Percentiles rank a stretch among this genome's conserved stretches.
These are phyloP conservation scores for Fusarium sp. DNA, from an alignment of 2,329 filamentous ascomycete genomes.

Conservation along the genomic window DNA sequence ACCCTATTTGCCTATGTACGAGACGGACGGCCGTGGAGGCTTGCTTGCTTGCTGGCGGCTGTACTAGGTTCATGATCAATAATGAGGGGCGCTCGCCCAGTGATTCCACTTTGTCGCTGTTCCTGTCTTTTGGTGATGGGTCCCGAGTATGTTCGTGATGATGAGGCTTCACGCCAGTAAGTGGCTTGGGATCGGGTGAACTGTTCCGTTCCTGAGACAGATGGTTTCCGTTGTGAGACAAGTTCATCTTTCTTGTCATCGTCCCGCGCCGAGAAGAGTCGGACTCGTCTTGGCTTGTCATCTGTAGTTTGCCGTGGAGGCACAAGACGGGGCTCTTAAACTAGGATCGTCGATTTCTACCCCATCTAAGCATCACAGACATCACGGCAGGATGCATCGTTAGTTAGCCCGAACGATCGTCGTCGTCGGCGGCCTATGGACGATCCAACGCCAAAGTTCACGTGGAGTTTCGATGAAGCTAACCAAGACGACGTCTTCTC, in stretches of 20 bases:
- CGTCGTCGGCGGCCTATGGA: background rate
- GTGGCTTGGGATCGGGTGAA: conserved; percentile 13
- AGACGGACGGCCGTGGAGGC: conserved; percentile 22
- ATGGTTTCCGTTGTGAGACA: conserved; percentile 10
- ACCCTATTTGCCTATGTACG: conserved; percentile 34
- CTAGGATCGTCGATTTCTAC: conserved; percentile 21
- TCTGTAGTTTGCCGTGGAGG: conserved; percentile 4
- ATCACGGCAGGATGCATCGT: conserved; percentile 4
- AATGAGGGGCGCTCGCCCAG: conserved; percentile 41
- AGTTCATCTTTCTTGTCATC: background rate
- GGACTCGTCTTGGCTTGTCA: background rate
- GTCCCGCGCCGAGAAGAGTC: conserved; percentile 4
- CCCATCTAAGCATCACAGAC: background rate
- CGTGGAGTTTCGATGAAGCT: conserved; percentile 19
- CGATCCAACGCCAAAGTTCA: conserved; percentile 27
- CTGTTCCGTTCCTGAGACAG: conserved; percentile 22
- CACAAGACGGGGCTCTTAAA: background rate
- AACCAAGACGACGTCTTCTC: conserved; percentile 5
- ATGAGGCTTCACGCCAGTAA: conserved; percentile 15
- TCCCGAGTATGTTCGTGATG: conserved; percentile 21
- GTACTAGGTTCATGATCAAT: conserved; percentile 42
- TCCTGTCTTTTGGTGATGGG: conserved; percentile 23
- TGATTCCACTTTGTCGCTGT: conserved; percentile 33
- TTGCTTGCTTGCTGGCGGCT: conserved; percentile 14
- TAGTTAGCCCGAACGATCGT: conserved; percentile 12